Conservation (phyloP, 2,329 filamentous ascomycete genomes). For the Sporothrix protearum region DNA sequence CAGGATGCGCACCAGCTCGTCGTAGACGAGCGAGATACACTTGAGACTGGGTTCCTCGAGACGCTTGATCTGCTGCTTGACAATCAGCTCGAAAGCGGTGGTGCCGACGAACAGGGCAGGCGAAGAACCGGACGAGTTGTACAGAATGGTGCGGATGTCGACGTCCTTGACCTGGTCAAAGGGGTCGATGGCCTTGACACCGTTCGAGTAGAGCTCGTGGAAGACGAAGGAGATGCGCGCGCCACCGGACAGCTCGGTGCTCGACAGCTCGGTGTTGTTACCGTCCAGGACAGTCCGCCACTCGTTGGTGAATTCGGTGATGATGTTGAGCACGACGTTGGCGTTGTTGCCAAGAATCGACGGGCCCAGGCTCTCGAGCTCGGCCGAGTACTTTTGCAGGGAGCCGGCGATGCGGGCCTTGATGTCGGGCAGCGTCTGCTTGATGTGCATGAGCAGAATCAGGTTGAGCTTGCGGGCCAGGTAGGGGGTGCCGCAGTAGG, state of each 20-base stretch:
- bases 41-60: slow-evolving; percentile 95
- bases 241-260: slow-evolving; percentile 88
- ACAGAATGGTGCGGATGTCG: slow-evolving; percentile 93
- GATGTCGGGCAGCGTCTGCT: slow-evolving; percentile 97
- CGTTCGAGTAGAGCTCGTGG: slow-evolving; percentile 96
- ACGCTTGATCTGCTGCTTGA: slow-evolving; percentile 97
- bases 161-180: slow-evolving; percentile 97
- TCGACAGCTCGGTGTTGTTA: slow-evolving; percentile 94
- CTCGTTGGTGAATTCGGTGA: slow-evolving; percentile 97
- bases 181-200: slow-evolving; percentile 94
- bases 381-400: slow-evolving; percentile 81
- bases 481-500: slow-evolving; percentile 97
- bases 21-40: slow-evolving; percentile 95
- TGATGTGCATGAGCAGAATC: slow-evolving; percentile 99
- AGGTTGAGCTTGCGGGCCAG: slow-evolving; percentile 94
- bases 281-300: slow-evolving; percentile 95
- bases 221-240: slow-evolving; percentile 99
- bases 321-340: slow-evolving; percentile 97
- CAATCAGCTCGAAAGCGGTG: slow-evolving; percentile 96
- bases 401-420: slow-evolving; percentile 95
- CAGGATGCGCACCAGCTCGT: slow-evolving; percentile 93
- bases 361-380: slow-evolving; percentile 80
- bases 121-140: slow-evolving; percentile 98
- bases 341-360: slow-evolving; percentile 94
- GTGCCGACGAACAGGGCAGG: slow-evolving; percentile 96